Evolutionary conservation across 2,329 filamentous ascomycete species (phyloP).

Genomic region (Calonectria pseudoturangicola): DNA sequence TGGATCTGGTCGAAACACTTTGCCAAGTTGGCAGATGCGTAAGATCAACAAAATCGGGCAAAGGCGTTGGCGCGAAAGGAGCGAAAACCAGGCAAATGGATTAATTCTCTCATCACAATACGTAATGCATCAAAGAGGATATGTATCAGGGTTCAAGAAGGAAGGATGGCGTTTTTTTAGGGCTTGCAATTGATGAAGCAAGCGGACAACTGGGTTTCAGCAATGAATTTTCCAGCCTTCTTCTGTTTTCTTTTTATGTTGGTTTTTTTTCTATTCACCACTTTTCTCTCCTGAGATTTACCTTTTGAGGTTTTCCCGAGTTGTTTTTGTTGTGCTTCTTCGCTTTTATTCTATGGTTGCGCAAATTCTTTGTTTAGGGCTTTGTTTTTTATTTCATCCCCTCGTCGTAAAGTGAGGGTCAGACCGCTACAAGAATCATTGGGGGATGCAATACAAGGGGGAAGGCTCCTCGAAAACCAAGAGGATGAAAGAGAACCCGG

Average conservation of each 20-base stretch:
- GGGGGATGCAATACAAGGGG: constrained; percentile 36
- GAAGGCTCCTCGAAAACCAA: constrained; percentile 34
- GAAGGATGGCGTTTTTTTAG: constrained; percentile 51
- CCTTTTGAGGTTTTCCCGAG: constrained; percentile 10
- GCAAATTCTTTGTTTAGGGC: constrained; percentile 45
- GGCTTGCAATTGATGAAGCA: constrained; percentile 47
- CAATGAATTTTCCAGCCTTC: constrained; percentile 41
- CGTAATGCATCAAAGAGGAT: constrained; percentile 51
- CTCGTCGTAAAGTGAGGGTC: constrained; percentile 19
- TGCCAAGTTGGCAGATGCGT: constrained; percentile 77
- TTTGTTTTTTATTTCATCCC: constrained; percentile 33
- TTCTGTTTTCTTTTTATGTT: constrained; percentile 43
- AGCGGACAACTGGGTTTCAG: constrained; percentile 43
- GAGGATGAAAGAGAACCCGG: constrained; percentile 50
- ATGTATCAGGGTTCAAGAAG: constrained; percentile 51
- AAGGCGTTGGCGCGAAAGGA: constrained; percentile 43
- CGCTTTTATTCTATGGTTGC: constrained; percentile 39
- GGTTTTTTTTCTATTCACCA: constrained; percentile 42
- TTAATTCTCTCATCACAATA: constrained; percentile 46
- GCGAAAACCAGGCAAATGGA: constrained; percentile 39
- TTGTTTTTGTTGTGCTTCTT: constrained; percentile 47
- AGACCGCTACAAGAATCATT: constrained; percentile 32
- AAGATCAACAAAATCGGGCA: constrained; percentile 42
- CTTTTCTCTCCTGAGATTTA: constrained; percentile 35
- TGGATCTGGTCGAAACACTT: constrained; percentile 99